A percentile compares a stretch with the other conserved stretches of the same genome.
Conservation (phyloP, 2,329 filamentous ascomycete species). For the Dothideomycetidae sp. region DNA sequence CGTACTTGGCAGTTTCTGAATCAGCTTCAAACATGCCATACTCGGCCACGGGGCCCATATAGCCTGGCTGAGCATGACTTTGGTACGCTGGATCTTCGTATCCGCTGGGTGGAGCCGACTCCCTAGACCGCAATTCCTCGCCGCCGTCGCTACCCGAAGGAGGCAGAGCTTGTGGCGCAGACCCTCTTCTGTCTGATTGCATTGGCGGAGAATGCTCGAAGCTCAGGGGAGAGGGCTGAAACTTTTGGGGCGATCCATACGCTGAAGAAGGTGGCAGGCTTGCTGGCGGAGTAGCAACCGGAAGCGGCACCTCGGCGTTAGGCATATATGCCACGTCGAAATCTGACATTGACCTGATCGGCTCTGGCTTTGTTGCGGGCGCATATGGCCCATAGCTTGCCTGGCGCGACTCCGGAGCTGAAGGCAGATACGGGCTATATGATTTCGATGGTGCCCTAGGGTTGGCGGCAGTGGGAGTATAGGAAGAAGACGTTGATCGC, state of each 20-base stretch:
- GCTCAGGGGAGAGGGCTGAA: constrained; percentile 7
- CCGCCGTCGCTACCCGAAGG: not conserved
- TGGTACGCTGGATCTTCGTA: no score
- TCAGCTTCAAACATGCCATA: no score
- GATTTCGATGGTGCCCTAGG: constrained; percentile 7
- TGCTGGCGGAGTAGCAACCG: constrained; percentile 3
- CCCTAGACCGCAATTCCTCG: not conserved
- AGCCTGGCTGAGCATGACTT: no score
- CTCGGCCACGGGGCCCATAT: no score
- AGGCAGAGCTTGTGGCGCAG: not conserved
- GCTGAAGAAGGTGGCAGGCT: constrained; percentile 1
- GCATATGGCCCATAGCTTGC: constrained; percentile 5
- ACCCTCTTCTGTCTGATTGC: not conserved
- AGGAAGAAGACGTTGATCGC: constrained; percentile 8
- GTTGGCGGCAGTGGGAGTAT: constrained; percentile 5
- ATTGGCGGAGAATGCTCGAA: constrained; percentile 4
- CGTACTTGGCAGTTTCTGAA: not conserved
- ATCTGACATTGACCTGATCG: constrained; percentile 6
- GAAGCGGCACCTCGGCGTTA: not conserved
- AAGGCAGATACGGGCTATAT: constrained; percentile 3
- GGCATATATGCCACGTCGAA: constrained; percentile 5
- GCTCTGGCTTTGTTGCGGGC: constrained; percentile 6
- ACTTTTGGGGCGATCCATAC: constrained; percentile 5
- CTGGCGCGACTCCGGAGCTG: constrained; percentile 3
- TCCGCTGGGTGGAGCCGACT: not conserved